Conservation (phyloP, 108 stramenopile genomes). For the Cyclotella sp. region DNA sequence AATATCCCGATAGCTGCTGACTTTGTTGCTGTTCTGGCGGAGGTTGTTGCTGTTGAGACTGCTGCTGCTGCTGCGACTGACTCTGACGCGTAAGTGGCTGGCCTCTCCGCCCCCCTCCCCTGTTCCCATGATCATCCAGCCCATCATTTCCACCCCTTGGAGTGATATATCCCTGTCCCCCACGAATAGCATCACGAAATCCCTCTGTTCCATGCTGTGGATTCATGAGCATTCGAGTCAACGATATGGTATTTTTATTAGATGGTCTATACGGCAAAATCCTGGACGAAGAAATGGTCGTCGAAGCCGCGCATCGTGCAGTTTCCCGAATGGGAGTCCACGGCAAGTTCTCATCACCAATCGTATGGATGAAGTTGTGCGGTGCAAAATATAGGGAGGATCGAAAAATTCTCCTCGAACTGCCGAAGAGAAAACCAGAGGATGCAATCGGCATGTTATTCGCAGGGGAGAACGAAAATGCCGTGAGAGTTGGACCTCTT, state of each 20-base stretch:
- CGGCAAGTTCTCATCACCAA: slow-evolving; percentile 15
- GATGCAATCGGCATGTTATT: background rate
- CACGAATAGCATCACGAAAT: slow-evolving; percentile 49
- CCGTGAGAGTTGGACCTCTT: background rate
- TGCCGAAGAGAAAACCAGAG: background rate
- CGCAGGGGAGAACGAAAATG: background rate
- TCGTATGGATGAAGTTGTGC: background rate
- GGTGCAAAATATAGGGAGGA: background rate
- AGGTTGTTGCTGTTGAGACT: too few relatives aligned
- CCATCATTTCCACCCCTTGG: slow-evolving; percentile 9
- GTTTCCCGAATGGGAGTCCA: slow-evolving; percentile 45
- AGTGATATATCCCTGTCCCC: slow-evolving; percentile 39
- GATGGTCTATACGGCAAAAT: background rate
- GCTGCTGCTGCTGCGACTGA: background rate
- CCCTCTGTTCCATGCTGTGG: slow-evolving; percentile 30
- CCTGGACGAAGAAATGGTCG: background rate
- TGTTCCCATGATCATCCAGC: background rate
- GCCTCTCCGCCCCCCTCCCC: background rate
- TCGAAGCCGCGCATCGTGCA: background rate
- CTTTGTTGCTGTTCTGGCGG: background rate
- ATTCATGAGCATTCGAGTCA: background rate
- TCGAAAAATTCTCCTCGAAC: background rate
- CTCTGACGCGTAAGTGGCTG: background rate
- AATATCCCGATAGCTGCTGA: background rate
- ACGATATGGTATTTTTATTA: too few relatives aligned